Evolutionary conservation across 2,329 filamentous ascomycete genomes (phyloP).

Genomic region (Alternaria ventricosa): DNA sequence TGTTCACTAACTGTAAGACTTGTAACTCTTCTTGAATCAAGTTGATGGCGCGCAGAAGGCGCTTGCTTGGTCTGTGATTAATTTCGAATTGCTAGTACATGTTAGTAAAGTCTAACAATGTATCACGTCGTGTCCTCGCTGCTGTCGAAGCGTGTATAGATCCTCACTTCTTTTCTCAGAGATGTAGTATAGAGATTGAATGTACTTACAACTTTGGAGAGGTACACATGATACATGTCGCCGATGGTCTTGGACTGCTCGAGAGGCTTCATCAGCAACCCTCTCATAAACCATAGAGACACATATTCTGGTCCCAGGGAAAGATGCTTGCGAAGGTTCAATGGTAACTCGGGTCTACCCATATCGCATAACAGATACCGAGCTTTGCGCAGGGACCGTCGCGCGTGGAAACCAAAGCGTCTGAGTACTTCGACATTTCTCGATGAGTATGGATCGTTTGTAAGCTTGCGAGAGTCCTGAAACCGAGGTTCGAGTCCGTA

Average conservation of each 20-base stretch:
- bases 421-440: conserved; percentile 24
- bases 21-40: conserved; percentile 41
- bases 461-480: neutral
- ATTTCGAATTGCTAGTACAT: conserved; percentile 42
- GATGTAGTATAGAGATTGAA: neutral
- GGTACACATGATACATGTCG: conserved; percentile 42
- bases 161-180: neutral
- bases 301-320: conserved; percentile 38
- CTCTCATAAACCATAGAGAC: conserved; percentile 40
- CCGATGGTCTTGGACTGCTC: conserved; percentile 32
- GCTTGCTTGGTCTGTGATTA: conserved; percentile 41
- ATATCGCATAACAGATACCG: conserved; percentile 38
- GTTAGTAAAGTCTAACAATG: conserved; percentile 7
- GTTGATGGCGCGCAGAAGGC: conserved; percentile 43
- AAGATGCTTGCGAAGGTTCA: conserved; percentile 22
- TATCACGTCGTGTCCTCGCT: neutral
- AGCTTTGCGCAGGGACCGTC: conserved; percentile 15
- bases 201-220: conserved; percentile 38
- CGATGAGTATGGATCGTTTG: conserved; percentile 11
- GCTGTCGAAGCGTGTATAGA: neutral
- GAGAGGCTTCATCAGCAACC: conserved; percentile 38
- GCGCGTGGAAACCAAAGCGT: conserved; percentile 23
- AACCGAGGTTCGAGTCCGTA: neutral
- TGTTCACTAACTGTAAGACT: conserved; percentile 31
- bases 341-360: conserved; percentile 18